Percentiles rank a stretch among this genome's conserved stretches.
Evolutionary conservation across 352 stramenopile species (phyloP).

Genomic region (Blastocystis sp.): DNA sequence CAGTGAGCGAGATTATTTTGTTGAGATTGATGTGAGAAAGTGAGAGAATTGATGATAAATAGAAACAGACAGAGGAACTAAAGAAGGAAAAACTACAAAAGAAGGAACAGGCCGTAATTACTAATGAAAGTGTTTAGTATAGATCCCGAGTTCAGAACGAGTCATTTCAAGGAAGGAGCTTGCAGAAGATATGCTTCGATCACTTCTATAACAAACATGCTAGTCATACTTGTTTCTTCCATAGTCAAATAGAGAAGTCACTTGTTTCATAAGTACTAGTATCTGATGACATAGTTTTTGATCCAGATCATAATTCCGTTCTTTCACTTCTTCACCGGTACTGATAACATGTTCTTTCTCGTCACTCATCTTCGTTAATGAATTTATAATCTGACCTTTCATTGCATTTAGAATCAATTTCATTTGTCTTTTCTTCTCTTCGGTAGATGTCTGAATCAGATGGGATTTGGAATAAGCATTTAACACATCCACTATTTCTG

Average conservation of each 20-base stretch:
- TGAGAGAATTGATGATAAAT: background rate
- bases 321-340: background rate
- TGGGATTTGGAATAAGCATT: too few relatives aligned
- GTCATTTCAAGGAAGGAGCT: conserved; percentile 13
- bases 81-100: background rate
- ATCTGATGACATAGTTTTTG: background rate
- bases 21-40: conserved; percentile 20
- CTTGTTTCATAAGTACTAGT: background rate
- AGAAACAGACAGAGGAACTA: conserved; percentile 35
- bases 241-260: background rate
- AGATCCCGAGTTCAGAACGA: background rate
- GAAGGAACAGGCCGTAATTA: background rate
- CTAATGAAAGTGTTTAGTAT: background rate
- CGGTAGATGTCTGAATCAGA: background rate
- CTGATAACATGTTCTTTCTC: background rate
- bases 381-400: background rate
- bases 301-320: conserved; percentile 1
- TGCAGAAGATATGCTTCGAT: conserved; percentile 40
- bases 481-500: background rate
- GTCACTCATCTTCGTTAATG: background rate
- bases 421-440: background rate
- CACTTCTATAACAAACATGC: conserved; percentile 50
- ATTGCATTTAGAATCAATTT: background rate
- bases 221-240: conserved; percentile 54
- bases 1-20: conserved; percentile 29